phyloP scores from a whole-genome alignment of 2,329 filamentous ascomycete species.

The Aspergillaceae sp. region DNA sequence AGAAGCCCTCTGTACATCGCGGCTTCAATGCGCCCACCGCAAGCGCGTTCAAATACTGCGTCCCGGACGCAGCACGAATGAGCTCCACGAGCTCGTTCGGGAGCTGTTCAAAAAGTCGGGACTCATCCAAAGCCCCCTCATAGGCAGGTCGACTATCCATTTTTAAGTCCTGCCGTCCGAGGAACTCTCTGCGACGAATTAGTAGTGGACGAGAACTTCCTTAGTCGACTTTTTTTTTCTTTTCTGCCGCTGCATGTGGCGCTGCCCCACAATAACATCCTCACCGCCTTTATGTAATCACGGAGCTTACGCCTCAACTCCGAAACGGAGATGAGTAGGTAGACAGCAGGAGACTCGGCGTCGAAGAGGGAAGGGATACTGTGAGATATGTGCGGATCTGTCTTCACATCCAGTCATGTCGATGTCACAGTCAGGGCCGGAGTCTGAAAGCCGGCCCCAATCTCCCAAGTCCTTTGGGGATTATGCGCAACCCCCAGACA shows the following conservation, averaged over 20 bases:
- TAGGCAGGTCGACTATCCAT: conserved; percentile 33
- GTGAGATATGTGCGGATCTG: conserved; percentile 8
- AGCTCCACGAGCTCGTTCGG: conserved; percentile 62
- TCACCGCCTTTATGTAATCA: conserved; percentile 21
- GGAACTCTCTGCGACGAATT: conserved; percentile 23
- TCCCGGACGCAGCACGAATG: conserved; percentile 55
- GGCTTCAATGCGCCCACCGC: conserved; percentile 61
- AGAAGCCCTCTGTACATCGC: conserved; percentile 62
- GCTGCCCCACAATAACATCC: conserved; percentile 16
- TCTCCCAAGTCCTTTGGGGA: conserved; percentile 7
- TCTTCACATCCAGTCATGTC: conserved; percentile 18
- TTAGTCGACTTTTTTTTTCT: conserved; percentile 22
- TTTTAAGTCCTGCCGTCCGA: conserved; percentile 23
- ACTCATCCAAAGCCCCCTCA: conserved; percentile 48
- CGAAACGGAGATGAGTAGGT: not conserved
- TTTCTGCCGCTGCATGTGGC: conserved; percentile 24
- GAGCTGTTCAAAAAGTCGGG: conserved; percentile 47
- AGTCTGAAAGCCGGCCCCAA: conserved; percentile 9
- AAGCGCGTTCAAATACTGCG: conserved; percentile 62
- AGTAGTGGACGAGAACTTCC: conserved; percentile 14
- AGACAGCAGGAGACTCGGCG: too few species aligned
- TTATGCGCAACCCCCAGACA: conserved; percentile 11
- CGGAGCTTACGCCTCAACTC: conserved; percentile 22
- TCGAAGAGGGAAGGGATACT: not conserved
- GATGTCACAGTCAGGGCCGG: conserved; percentile 15